Evolutionary conservation across 257 asterid species (phyloP), one percentile per base, ranked within the genome.

Genomic region (Leonotis leonurus): DNA sequence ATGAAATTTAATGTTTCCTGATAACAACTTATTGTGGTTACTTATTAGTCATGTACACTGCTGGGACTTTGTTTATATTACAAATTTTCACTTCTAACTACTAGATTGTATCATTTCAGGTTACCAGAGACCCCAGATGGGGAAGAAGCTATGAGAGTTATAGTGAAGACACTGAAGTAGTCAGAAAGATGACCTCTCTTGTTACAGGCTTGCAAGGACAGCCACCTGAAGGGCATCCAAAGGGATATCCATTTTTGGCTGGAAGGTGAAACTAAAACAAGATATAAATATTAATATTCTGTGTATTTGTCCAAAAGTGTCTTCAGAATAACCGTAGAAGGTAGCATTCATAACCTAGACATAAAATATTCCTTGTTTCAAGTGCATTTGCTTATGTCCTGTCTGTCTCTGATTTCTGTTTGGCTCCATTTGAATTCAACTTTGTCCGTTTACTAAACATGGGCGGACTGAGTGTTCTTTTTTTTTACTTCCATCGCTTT

Each of bases 121-220:
- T 92, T 22, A 77, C 80, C 55, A 86, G 82, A 74, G 99, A 92
- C 55, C 97, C 99, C 35, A 85, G 99, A 80, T 92, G 99, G 99
- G 99, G 99, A 79, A 83, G 99, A 79, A 70, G 76, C 78, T 92
- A 89, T 29, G 97, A 92, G 70, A 86, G 97, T 65, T 89, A 87
- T 57, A 78, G 99, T 72, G 99, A 92, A 74, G 82, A 83, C 75
- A 78, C 97, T 43, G 91, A 86, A 64, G 61, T 92, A 41, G 94
- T 92, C 37, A 75, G 86, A 70, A 86, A 81, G 77, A 83, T 92
- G 96, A 70, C 89, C 57, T 78, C 85, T 50, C 64, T 89, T 14
- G 95, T 92, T 21, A 46, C 86, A 29, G 97, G 97, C 75, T 80
- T 92, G 87, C 98, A 92, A 71, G 97, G 98, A 54, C 80, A 70